A percentile compares a stretch with the other conserved stretches of the same genome.
These are phyloP conservation scores for Dothideomycetes sp. DNA, from an alignment of 2,329 filamentous ascomycete species.

Conservation along the genomic window DNA sequence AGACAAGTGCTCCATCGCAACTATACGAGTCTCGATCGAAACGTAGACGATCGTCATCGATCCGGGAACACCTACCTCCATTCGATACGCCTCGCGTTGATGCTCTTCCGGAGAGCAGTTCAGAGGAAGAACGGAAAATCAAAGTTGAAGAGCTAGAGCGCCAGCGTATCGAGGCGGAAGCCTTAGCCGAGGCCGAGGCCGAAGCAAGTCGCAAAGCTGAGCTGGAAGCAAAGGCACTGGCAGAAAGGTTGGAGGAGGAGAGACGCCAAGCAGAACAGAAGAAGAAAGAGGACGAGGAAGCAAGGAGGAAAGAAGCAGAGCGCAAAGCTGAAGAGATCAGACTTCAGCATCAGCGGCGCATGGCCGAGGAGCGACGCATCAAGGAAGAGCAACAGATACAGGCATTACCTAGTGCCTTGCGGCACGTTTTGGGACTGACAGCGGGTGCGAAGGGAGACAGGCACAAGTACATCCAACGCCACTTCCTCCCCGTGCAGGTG, in stretches of 20 bases:
- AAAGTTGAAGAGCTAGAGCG: conserved; percentile 11
- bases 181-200: conserved; percentile 12
- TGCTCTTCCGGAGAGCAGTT: conserved; percentile 8
- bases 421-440: conserved; percentile 6
- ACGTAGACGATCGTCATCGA: conserved; percentile 16
- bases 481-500: conserved; percentile 11
- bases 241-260: conserved; percentile 15
- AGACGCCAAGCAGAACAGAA: conserved; percentile 16
- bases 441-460: conserved; percentile 1
- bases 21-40: conserved; percentile 13
- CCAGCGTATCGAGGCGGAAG: conserved; percentile 13
- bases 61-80: conserved; percentile 14
- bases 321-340: conserved; percentile 15
- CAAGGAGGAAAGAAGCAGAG: conserved; percentile 12
- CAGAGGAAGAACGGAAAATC: conserved; percentile 9
- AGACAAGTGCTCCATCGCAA: conserved; percentile 18
- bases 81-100: conserved; percentile 14
- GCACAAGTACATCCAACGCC: conserved; percentile 8
- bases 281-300: conserved; percentile 10
- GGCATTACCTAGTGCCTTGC: conserved; percentile 9
- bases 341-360: conserved; percentile 10
- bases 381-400: conserved; percentile 6
- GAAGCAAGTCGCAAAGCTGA: conserved; percentile 13
- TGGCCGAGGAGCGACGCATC: conserved; percentile 9
- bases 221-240: conserved; percentile 11